Evolutionary conservation across 108 stramenopile genomes (phyloP).

Genomic region (Skeletonema grethae): DNA sequence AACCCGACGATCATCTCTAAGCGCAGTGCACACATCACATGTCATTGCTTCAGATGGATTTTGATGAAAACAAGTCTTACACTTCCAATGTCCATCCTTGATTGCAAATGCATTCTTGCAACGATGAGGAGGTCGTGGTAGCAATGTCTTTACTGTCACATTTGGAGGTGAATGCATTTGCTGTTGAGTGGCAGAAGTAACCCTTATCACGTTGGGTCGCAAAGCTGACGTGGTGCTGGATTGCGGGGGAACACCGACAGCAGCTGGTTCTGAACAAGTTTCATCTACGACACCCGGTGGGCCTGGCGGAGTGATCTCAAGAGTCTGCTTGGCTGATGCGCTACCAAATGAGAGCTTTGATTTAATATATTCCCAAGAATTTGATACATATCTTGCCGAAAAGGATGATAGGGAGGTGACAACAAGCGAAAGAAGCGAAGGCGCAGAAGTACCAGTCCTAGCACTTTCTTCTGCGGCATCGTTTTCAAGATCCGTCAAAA

Average conservation of each 20-base stretch:
- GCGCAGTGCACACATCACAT: conserved; percentile 5
- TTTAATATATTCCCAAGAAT: background rate
- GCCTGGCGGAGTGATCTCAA: background rate
- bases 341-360: background rate
- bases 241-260: background rate
- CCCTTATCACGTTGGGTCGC: background rate
- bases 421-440: background rate
- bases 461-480: background rate
- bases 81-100: conserved; percentile 31
- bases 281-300: background rate
- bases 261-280: background rate
- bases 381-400: background rate
- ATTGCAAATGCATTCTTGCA: conserved; percentile 20
- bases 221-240: background rate
- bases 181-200: background rate
- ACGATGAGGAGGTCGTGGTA: conserved; percentile 10
- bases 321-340: background rate
- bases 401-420: background rate
- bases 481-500: background rate
- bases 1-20: background rate
- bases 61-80: conserved; percentile 14
- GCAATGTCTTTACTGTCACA: conserved; percentile 6
- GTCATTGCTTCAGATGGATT: conserved; percentile 21
- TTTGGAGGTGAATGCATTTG: background rate
- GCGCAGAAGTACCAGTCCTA: background rate